phyloP scores from a whole-genome alignment of 495 filamentous ascomycete species.

The Penicillium ochrochloron region DNA sequence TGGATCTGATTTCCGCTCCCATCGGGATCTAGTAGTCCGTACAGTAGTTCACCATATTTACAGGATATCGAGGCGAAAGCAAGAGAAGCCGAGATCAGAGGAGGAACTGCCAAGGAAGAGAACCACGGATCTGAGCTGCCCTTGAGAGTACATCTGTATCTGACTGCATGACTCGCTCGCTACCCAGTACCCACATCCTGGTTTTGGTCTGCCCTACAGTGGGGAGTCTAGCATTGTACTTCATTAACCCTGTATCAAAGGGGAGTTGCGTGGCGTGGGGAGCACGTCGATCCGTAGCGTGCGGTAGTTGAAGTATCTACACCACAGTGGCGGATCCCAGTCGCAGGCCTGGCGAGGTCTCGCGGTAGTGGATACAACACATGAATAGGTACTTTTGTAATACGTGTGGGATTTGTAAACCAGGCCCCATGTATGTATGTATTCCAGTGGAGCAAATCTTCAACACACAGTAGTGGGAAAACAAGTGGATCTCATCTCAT shows the following conservation, averaged over 20 bases:
- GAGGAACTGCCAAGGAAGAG: background rate
- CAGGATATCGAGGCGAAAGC: background rate
- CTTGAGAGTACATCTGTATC: conserved; percentile 17
- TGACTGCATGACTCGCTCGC: conserved; percentile 25
- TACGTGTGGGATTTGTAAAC: conserved; percentile 13
- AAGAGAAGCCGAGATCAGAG: background rate
- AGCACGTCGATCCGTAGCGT: conserved; percentile 18
- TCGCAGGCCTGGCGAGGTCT: conserved; percentile 16
- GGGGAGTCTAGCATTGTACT: background rate
- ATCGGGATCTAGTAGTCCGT: conserved; percentile 4
- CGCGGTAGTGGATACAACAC: conserved; percentile 22
- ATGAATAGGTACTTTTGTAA: conserved; percentile 32
- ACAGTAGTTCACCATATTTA: conserved; percentile 17
- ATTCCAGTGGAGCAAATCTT: conserved; percentile 13
- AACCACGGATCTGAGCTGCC: background rate
- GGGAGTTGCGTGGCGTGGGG: conserved; percentile 1
- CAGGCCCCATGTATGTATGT: background rate
- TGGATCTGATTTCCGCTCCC: conserved; percentile 1
- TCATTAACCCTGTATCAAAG: background rate
- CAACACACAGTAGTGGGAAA: background rate
- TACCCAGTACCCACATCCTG: conserved; percentile 5
- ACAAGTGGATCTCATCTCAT: background rate
- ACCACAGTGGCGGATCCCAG: conserved; percentile 12
- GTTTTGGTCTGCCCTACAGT: conserved; percentile 5
- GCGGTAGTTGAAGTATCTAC: conserved; percentile 20